Percentiles rank a stretch among this genome's conserved stretches.
Evolutionary conservation across 768 basidiomycete species (phyloP).

Genomic region (Pulveroboletus sp.): DNA sequence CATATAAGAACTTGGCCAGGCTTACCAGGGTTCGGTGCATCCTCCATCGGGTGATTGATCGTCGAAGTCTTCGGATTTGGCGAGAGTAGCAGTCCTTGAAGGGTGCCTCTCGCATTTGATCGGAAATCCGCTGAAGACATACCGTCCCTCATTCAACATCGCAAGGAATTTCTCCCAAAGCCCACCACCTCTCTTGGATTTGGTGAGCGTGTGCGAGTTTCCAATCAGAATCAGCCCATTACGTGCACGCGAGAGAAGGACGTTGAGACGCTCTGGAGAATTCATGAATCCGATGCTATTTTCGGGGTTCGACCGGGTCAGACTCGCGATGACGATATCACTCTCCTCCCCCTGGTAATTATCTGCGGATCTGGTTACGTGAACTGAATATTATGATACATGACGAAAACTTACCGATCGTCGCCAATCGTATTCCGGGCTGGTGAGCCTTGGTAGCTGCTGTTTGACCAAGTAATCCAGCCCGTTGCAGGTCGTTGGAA

Average conservation of each 20-base stretch:
- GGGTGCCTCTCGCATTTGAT: conserved; percentile 57
- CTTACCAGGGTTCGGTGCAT: conserved; percentile 58
- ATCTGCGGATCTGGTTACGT: conserved; percentile 37
- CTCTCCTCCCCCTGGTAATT: conserved; percentile 80
- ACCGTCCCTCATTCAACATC: conserved; percentile 37
- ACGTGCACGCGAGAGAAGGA: conserved; percentile 69
- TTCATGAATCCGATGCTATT: conserved; percentile 71
- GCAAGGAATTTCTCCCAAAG: conserved; percentile 53
- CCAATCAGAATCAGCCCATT: conserved; percentile 67
- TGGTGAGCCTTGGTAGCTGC: conserved; percentile 39
- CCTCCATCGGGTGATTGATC: conserved; percentile 59
- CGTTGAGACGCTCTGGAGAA: conserved; percentile 68
- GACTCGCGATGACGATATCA: conserved; percentile 59
- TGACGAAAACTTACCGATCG: conserved; percentile 52
- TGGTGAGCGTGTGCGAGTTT: conserved; percentile 58
- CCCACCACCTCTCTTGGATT: conserved; percentile 49
- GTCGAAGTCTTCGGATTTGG: conserved; percentile 48
- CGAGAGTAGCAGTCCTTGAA: conserved; percentile 35
- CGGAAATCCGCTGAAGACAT: conserved; percentile 63
- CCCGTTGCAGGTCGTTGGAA: conserved; percentile 49
- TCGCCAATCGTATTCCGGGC: conserved; percentile 51
- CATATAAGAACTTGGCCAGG: not conserved
- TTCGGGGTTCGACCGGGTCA: conserved; percentile 58
- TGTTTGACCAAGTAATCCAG: conserved; percentile 46
- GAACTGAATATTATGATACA: not conserved